phyloP scores from a whole-genome alignment of 352 stramenopile species.

The Phytophthora agathidicida region DNA sequence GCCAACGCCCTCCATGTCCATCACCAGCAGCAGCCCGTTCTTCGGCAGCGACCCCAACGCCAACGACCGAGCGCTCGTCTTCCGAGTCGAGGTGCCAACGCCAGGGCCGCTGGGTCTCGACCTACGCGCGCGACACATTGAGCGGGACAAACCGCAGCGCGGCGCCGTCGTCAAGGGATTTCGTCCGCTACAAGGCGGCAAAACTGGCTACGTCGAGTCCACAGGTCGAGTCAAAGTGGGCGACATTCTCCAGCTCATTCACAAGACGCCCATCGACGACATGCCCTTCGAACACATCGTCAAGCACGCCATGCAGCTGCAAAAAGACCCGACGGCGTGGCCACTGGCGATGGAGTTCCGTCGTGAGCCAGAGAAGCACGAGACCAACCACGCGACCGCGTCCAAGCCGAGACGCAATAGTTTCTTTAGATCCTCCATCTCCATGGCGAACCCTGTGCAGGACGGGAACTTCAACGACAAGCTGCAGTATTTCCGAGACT shows the following conservation, averaged over 20 bases:
- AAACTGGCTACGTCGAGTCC: constrained; percentile 71
- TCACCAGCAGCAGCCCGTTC: constrained; percentile 54
- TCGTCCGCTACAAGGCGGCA: constrained; percentile 54
- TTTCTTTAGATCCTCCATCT: constrained; percentile 74
- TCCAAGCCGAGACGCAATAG: constrained; percentile 63
- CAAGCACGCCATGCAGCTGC: constrained; percentile 72
- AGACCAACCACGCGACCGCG: constrained; percentile 27
- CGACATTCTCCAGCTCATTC: constrained; percentile 83
- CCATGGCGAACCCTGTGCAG: constrained; percentile 67
- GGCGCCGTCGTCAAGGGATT: constrained; percentile 85
- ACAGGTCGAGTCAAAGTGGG: constrained; percentile 77
- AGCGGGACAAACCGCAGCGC: constrained; percentile 75
- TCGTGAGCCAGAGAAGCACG: constrained; percentile 52
- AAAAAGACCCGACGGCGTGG: constrained; percentile 72
- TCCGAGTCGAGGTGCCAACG: constrained; percentile 76
- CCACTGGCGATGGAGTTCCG: constrained; percentile 81
- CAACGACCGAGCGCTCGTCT: constrained; percentile 67
- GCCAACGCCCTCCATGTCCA: constrained; percentile 46
- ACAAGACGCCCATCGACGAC: constrained; percentile 79
- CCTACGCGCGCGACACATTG: constrained; percentile 71
- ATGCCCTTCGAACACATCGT: constrained; percentile 88
- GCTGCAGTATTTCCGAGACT: constrained; percentile 85
- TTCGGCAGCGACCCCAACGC: constrained; percentile 62
- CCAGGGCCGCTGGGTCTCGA: constrained; percentile 75
- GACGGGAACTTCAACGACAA: constrained; percentile 89